Percentiles rank a stretch among this genome's conserved stretches.
phyloP scores from a whole-genome alignment of 345 rosid species.

The Ailanthus altissimus region DNA sequence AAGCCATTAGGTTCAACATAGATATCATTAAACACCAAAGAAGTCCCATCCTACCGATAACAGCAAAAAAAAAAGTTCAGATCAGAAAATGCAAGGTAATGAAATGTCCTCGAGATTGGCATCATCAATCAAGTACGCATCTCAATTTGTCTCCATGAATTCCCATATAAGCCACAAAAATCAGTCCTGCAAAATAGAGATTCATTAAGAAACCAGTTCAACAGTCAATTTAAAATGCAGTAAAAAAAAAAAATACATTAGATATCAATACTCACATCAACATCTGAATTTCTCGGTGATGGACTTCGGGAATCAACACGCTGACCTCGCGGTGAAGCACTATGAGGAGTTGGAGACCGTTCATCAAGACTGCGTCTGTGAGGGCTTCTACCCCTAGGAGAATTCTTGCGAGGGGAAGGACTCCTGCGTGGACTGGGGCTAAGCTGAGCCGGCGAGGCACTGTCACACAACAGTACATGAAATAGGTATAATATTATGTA shows the following conservation, averaged over 20 bases:
- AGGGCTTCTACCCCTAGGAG: constrained; percentile 43
- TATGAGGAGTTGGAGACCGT: constrained; percentile 48
- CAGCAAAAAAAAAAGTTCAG: constrained; percentile 26
- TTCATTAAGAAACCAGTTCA: constrained; percentile 18
- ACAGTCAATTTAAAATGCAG: constrained; percentile 9
- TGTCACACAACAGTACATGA: constrained; percentile 15
- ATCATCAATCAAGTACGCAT: constrained; percentile 31
- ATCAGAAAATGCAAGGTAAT: constrained; percentile 33
- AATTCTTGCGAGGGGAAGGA: constrained; percentile 36
- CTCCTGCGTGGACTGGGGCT: constrained; percentile 42
- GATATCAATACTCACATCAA: constrained; percentile 38
- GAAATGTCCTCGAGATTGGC: constrained; percentile 29
- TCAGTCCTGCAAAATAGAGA: constrained; percentile 55
- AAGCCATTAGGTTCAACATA: constrained; percentile 32
- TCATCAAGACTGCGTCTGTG: constrained; percentile 38
- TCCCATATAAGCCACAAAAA: constrained; percentile 17
- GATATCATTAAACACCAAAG: constrained; percentile 28
- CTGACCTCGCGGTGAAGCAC: constrained; percentile 41
- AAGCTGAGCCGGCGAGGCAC: constrained; percentile 52
- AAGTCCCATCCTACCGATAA: constrained; percentile 39
- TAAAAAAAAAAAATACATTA: neutral
- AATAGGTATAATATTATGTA: neutral
- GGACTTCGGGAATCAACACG: constrained; percentile 46
- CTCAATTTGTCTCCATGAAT: constrained; percentile 18
- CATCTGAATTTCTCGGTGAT: constrained; percentile 40